A percentile compares a stretch with the other conserved stretches of the same genome.
Evolutionary conservation across 1,284 basidiomycete genomes (phyloP).

Genomic region (Ceratobasidium sp.): DNA sequence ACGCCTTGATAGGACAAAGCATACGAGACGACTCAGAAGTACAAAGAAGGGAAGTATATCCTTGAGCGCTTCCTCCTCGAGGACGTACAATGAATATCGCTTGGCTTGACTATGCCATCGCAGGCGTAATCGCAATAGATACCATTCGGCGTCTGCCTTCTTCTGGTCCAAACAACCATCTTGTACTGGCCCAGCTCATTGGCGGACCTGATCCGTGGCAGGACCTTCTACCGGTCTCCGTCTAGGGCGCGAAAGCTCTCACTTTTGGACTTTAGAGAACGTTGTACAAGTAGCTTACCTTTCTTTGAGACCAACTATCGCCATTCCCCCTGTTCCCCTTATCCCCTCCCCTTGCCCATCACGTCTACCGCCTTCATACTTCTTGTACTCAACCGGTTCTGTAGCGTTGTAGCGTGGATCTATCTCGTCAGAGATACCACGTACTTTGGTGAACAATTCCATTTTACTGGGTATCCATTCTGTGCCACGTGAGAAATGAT

Average conservation of each 20-base stretch:
- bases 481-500: too few species aligned
- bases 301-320: constrained; percentile 18
- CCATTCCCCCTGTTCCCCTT: not conserved
- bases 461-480: not conserved
- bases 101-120: not conserved
- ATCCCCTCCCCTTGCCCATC: constrained; percentile 1
- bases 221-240: constrained; percentile 8
- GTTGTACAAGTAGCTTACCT: constrained; percentile 34
- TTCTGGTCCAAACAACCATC: constrained; percentile 8
- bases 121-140: not conserved
- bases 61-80: constrained; percentile 88
- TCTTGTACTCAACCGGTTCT: too few species aligned
- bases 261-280: constrained; percentile 25
- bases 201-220: constrained; percentile 4
- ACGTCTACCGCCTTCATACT: not conserved
- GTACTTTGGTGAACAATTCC: constrained; percentile 10
- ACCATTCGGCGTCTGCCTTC: constrained; percentile 15
- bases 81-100: constrained; percentile 49
- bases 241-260: constrained; percentile 15
- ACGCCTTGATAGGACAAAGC: constrained; percentile 80
- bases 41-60: constrained; percentile 99
- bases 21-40: constrained; percentile 89
- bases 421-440: constrained; percentile 14
- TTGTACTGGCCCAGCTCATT: constrained; percentile 7
- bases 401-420: constrained; percentile 7